Conservation (phyloP, 768 basidiomycete genomes). For the Collybia sp. region DNA sequence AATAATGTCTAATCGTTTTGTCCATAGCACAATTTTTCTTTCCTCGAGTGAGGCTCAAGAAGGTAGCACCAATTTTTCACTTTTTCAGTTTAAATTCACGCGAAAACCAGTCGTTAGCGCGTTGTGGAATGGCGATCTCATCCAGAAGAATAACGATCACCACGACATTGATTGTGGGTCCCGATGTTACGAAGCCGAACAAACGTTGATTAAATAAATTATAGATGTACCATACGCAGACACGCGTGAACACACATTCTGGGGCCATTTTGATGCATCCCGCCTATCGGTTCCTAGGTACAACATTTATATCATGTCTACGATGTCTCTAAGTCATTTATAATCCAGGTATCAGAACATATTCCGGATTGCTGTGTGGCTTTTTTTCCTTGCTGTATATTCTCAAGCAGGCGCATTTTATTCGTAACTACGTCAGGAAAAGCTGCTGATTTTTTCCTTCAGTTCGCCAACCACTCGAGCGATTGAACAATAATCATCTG, state of each 20-base stretch:
- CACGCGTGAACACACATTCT: conserved; percentile 47
- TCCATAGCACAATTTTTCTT: conserved; percentile 67
- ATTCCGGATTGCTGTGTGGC: conserved; percentile 73
- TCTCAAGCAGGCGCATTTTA: conserved; percentile 66
- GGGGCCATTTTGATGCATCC: conserved; percentile 70
- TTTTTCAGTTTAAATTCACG: not conserved
- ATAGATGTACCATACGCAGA: conserved; percentile 69
- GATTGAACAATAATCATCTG: conserved; percentile 46
- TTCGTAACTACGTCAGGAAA: not conserved
- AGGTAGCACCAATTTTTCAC: conserved; percentile 35
- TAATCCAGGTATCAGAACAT: conserved; percentile 73
- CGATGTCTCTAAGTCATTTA: conserved; percentile 3
- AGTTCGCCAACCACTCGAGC: conserved; percentile 79
- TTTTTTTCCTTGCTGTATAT: conserved; percentile 74
- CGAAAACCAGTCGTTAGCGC: conserved; percentile 59
- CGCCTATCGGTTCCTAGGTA: conserved; percentile 79
- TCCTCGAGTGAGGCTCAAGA: conserved; percentile 85
- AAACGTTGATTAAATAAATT: too few species aligned
- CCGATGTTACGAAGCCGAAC: not conserved
- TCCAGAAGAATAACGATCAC: conserved; percentile 72
- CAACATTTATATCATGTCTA: not conserved
- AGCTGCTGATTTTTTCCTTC: conserved; percentile 1
- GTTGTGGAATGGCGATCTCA: conserved; percentile 78
- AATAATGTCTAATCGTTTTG: not conserved
- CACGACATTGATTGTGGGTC: conserved; percentile 74